Percentiles rank a stretch among this genome's conserved stretches.
These are phyloP conservation scores for Cyberlindnera euphorbiiphila DNA, from an alignment of 805 yeast species.

Conservation along the genomic window DNA sequence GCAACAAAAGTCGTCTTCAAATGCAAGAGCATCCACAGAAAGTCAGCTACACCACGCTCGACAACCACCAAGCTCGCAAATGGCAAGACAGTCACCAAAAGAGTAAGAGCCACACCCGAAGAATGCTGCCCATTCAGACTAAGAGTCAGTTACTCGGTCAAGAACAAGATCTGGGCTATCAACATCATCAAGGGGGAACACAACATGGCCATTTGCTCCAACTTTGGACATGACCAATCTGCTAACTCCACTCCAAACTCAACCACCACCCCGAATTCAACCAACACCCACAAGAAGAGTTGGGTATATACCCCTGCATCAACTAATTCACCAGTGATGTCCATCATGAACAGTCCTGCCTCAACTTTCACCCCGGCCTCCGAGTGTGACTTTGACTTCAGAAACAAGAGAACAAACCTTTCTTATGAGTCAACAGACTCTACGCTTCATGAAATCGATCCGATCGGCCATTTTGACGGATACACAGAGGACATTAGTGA, in stretches of 20 bases:
- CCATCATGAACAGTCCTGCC: conserved; percentile 3
- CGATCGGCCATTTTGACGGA: conserved; percentile 9
- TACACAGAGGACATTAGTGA: conserved; percentile 21
- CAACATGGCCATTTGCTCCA: conserved; percentile 22
- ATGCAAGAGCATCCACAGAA: conserved; percentile 30
- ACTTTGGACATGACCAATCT: conserved; percentile 19
- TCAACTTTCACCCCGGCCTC: conserved; percentile 11
- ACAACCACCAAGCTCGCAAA: conserved; percentile 9
- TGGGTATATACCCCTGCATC: conserved; percentile 12
- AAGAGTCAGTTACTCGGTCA: conserved; percentile 28
- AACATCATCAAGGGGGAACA: conserved; percentile 27
- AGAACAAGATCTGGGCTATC: conserved; percentile 25
- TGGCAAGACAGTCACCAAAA: conserved; percentile 16
- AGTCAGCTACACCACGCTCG: conserved; percentile 18
- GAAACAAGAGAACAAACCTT: conserved; percentile 11
- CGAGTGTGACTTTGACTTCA: conserved; percentile 12
- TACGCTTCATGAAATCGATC: conserved; percentile 19
- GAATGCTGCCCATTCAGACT: conserved; percentile 30
- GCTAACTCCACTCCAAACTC: conserved; percentile 14
- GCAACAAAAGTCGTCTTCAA: conserved; percentile 31
- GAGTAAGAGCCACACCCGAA: conserved; percentile 23
- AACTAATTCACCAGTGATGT: conserved; percentile 15
- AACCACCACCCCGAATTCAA: conserved; percentile 24
- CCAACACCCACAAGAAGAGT: conserved; percentile 18
- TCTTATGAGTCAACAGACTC: conserved; percentile 23